Percentiles rank a stretch among this genome's conserved stretches.
Conservation (phyloP, 2,329 filamentous ascomycete genomes). For the Claviceps humidiphila region DNA sequence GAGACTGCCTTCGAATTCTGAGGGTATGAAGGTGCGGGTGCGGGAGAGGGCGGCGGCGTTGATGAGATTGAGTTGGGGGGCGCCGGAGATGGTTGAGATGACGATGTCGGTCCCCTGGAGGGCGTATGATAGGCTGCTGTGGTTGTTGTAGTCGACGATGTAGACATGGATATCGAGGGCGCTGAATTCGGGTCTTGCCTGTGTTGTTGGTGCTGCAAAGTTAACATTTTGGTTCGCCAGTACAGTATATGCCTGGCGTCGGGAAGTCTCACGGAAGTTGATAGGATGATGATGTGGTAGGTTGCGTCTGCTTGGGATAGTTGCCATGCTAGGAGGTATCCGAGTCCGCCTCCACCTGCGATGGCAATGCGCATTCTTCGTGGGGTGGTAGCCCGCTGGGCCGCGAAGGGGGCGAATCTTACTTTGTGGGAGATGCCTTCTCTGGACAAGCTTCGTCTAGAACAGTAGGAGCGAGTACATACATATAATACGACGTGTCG, state of each 20-base stretch:
- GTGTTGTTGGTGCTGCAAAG: background rate
- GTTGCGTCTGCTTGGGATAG: slow-evolving; percentile 44
- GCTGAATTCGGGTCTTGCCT: slow-evolving; percentile 42
- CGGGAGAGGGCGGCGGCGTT: slow-evolving; percentile 52
- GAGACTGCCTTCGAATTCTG: slow-evolving; percentile 59
- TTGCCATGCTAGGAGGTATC: slow-evolving; percentile 34
- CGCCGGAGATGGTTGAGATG: slow-evolving; percentile 59
- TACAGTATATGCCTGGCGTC: background rate
- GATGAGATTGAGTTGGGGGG: slow-evolving; percentile 56
- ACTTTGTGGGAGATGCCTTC: slow-evolving; percentile 4
- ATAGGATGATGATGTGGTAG: slow-evolving; percentile 59
- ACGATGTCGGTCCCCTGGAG: slow-evolving; percentile 62
- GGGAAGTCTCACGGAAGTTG: slow-evolving; percentile 28
- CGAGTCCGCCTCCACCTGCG: slow-evolving; percentile 32
- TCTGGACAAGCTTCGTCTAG: background rate
- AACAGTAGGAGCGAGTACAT: background rate
- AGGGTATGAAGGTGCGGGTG: slow-evolving; percentile 58
- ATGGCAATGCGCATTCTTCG: slow-evolving; percentile 34
- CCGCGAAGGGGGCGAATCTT: slow-evolving; percentile 6
- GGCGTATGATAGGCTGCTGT: slow-evolving; percentile 45
- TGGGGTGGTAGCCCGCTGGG: slow-evolving; percentile 12
- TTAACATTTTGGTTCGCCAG: slow-evolving; percentile 9
- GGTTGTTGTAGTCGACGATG: slow-evolving; percentile 52
- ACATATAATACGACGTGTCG: slow-evolving; percentile 2
- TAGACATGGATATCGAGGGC: slow-evolving; percentile 50